Conservation (phyloP, 1,284 basidiomycete genomes). For the Cryptococcus neoformans region DNA sequence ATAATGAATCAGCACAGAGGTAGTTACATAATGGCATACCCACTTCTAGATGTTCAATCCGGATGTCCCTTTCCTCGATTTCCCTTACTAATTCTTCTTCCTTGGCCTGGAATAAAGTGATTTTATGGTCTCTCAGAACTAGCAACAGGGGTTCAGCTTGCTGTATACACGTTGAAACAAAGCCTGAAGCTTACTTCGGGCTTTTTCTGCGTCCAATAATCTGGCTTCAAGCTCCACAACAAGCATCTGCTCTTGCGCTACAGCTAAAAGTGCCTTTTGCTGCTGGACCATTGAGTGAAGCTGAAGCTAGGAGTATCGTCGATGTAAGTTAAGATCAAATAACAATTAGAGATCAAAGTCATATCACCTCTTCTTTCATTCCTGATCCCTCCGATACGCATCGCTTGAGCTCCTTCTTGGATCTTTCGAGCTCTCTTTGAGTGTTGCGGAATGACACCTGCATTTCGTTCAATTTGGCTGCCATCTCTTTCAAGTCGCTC, state of each 20-base stretch:
- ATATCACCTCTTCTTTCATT: constrained; percentile 38
- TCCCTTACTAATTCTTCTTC: constrained; percentile 31
- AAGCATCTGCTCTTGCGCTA: constrained; percentile 37
- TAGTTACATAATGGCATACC: too few relatives aligned
- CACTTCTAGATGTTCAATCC: constrained; percentile 34
- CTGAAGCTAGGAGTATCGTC: constrained; percentile 25
- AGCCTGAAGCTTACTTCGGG: constrained; percentile 17
- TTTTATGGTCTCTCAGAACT: constrained; percentile 42
- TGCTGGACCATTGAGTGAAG: constrained; percentile 30
- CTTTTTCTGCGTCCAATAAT: constrained; percentile 25
- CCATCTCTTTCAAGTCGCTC: not conserved
- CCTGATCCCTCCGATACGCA: constrained; percentile 23
- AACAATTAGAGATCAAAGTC: not conserved
- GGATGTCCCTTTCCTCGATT: constrained; percentile 25
- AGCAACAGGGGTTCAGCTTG: not conserved
- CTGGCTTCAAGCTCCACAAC: constrained; percentile 37
- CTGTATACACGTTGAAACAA: not conserved
- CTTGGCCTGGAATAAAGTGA: constrained; percentile 31
- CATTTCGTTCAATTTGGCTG: constrained; percentile 1
- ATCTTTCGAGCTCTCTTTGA: constrained; percentile 22
- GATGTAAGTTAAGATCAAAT: not conserved
- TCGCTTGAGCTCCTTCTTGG: constrained; percentile 14
- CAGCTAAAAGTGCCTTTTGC: constrained; percentile 36
- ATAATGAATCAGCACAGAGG: too few relatives aligned
- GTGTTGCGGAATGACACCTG: not conserved